These are phyloP conservation scores for Tephrocybe sp. DNA, from an alignment of 768 basidiomycete species.

Conservation along the genomic window DNA sequence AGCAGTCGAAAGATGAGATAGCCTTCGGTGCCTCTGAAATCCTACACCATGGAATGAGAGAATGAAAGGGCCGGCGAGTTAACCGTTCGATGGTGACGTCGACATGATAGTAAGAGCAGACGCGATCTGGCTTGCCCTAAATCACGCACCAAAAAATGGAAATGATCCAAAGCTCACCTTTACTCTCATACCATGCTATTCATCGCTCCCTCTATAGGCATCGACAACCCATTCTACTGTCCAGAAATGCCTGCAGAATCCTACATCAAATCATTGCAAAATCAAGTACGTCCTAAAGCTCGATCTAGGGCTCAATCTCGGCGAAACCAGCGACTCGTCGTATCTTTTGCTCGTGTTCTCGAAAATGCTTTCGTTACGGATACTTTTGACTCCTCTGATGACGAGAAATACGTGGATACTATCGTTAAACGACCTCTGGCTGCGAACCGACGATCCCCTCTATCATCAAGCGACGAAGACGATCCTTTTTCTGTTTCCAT, in stretches of 20 bases:
- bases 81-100: too few species aligned
- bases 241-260: constrained; percentile 45
- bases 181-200: too few species aligned
- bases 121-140: too few species aligned
- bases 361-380: constrained; percentile 25
- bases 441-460: not conserved
- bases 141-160: too few species aligned
- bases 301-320: constrained; percentile 13
- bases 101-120: too few species aligned
- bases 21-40: too few species aligned
- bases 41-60: too few species aligned
- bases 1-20: too few species aligned
- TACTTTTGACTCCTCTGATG: constrained; percentile 18
- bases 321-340: constrained; percentile 21
- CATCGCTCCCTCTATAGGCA: constrained; percentile 46
- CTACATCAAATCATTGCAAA: constrained; percentile 48
- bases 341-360: constrained; percentile 34
- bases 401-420: constrained; percentile 7
- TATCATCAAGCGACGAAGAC: constrained; percentile 16
- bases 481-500: constrained; percentile 10
- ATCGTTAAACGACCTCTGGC: not conserved
- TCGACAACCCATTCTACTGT: constrained; percentile 61
- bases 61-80: too few species aligned
- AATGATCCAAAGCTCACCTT: too few species aligned
- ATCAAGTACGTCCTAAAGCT: constrained; percentile 20